Conservation (phyloP, 2,329 filamentous ascomycete genomes). For the Aspergillus sp. region DNA sequence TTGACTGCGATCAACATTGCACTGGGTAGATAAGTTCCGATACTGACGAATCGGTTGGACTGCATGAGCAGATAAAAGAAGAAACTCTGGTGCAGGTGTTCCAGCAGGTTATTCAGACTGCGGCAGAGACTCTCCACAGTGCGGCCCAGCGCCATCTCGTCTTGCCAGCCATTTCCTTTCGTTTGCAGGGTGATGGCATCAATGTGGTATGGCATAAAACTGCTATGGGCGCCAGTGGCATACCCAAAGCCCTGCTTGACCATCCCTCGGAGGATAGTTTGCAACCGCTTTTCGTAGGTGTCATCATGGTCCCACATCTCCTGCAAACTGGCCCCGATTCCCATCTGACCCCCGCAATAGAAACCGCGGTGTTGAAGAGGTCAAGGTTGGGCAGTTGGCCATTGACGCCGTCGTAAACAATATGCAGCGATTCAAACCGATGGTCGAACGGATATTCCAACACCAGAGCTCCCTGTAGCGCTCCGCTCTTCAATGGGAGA, state of each 20-base stretch:
- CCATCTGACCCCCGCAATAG: constrained; percentile 91
- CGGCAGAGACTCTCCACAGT: constrained; percentile 86
- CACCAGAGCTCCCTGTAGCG: constrained; percentile 87
- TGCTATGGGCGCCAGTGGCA: constrained; percentile 85
- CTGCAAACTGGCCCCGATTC: constrained; percentile 76
- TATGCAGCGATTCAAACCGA: constrained; percentile 80
- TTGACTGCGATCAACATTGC: constrained; percentile 96
- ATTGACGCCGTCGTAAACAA: constrained; percentile 93
- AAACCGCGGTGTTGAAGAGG: constrained; percentile 87
- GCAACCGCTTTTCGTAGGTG: constrained; percentile 73
- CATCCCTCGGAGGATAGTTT: constrained; percentile 90
- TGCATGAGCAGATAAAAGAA: constrained; percentile 98
- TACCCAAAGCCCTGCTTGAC: constrained; percentile 84
- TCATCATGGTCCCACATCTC: constrained; percentile 76
- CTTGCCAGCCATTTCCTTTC: constrained; percentile 88
- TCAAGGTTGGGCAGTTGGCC: constrained; percentile 94
- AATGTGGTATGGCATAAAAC: constrained; percentile 96
- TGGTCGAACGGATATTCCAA: constrained; percentile 85
- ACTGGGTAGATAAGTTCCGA: constrained; percentile 92
- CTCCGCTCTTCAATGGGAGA: constrained; percentile 84
- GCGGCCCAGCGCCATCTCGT: constrained; percentile 92
- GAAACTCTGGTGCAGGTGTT: constrained; percentile 97
- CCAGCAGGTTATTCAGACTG: constrained; percentile 91
- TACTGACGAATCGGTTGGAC: constrained; percentile 89
- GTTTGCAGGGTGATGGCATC: constrained; percentile 92